A percentile compares a stretch with the other conserved stretches of the same genome.
Conservation (phyloP, 495 filamentous ascomycete genomes). For the Bacidia gigantensis region DNA sequence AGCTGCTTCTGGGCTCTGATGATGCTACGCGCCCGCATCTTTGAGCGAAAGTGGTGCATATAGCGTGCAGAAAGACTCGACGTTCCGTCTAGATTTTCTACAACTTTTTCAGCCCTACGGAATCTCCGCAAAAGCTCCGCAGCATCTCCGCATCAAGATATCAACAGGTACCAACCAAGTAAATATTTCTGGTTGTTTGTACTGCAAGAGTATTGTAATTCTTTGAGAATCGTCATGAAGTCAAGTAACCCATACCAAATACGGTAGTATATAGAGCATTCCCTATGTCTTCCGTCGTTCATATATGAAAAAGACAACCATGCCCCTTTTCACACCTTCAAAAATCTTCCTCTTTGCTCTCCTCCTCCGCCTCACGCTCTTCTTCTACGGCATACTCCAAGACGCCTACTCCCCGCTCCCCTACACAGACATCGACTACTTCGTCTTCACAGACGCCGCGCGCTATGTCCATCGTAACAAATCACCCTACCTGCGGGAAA, state of each 20-base stretch:
- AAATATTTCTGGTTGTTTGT: too few relatives aligned
- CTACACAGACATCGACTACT: conserved; percentile 98
- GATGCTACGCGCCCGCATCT: conserved; percentile 23
- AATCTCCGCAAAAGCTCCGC: background rate
- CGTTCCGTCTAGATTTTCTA: background rate
- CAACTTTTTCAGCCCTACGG: conserved; percentile 14
- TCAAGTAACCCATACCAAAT: too few relatives aligned
- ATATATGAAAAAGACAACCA: background rate
- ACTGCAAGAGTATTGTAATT: too few relatives aligned
- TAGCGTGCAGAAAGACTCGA: background rate
- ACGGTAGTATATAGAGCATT: too few relatives aligned
- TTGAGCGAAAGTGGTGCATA: background rate
- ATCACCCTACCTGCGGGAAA: conserved; percentile 78
- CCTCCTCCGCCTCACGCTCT: conserved; percentile 51
- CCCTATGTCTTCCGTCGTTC: too few relatives aligned
- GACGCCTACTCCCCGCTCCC: conserved; percentile 81
- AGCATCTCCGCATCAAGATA: background rate
- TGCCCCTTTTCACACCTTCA: conserved; percentile 31
- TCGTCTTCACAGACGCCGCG: conserved; percentile 94
- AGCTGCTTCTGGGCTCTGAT: conserved; percentile 14
- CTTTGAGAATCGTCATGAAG: too few relatives aligned
- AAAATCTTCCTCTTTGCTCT: conserved; percentile 55
- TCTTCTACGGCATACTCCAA: conserved; percentile 82
- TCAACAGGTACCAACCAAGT: too few relatives aligned
- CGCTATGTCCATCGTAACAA: conserved; percentile 50